Conservation (phyloP, 2,329 filamentous ascomycete genomes). For the Cephalotrichum gorgonifer region DNA sequence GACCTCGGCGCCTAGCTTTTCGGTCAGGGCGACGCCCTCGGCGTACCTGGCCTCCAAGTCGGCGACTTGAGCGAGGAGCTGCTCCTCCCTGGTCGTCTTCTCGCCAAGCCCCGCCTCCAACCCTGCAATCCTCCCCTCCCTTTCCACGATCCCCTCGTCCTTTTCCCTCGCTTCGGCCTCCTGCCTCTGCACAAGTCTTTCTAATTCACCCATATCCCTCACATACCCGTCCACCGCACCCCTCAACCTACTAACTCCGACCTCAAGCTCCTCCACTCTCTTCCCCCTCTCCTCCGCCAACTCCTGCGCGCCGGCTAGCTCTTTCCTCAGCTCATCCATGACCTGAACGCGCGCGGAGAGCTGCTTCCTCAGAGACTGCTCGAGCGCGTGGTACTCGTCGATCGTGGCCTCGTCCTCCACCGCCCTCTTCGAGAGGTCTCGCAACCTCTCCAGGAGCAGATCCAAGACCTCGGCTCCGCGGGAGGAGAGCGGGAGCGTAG, state of each 20-base stretch:
- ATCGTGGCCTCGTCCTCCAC: slow-evolving; percentile 42
- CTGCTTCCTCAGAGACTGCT: slow-evolving; percentile 45
- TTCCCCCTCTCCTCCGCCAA: not conserved
- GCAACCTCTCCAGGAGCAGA: slow-evolving; percentile 39
- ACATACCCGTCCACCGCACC: slow-evolving; percentile 41
- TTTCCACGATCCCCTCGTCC: slow-evolving; percentile 21
- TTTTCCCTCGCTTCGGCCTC: slow-evolving; percentile 27
- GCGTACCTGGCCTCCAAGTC: slow-evolving; percentile 23
- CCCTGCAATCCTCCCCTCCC: slow-evolving; percentile 24
- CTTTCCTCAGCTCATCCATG: slow-evolving; percentile 34
- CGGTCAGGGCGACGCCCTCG: slow-evolving; percentile 15
- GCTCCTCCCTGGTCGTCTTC: slow-evolving; percentile 25
- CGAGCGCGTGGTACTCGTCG: slow-evolving; percentile 49
- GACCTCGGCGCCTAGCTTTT: slow-evolving; percentile 5
- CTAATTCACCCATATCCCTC: slow-evolving; percentile 42
- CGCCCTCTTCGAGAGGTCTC: slow-evolving; percentile 33
- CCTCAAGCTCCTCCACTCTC: slow-evolving; percentile 34
- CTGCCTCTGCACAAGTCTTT: slow-evolving; percentile 36
- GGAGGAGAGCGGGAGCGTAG: slow-evolving; percentile 38
- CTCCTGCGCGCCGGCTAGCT: slow-evolving; percentile 24
- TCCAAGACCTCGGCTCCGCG: slow-evolving; percentile 46
- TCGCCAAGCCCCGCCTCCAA: slow-evolving; percentile 33
- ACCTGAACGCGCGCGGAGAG: slow-evolving; percentile 40
- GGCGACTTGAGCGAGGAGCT: slow-evolving; percentile 27
- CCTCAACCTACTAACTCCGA: slow-evolving; percentile 38